Percentiles rank a stretch among this genome's conserved stretches.
Conservation (phyloP, 805 yeast species). For the Metschnikowia drakensbergensis region DNA sequence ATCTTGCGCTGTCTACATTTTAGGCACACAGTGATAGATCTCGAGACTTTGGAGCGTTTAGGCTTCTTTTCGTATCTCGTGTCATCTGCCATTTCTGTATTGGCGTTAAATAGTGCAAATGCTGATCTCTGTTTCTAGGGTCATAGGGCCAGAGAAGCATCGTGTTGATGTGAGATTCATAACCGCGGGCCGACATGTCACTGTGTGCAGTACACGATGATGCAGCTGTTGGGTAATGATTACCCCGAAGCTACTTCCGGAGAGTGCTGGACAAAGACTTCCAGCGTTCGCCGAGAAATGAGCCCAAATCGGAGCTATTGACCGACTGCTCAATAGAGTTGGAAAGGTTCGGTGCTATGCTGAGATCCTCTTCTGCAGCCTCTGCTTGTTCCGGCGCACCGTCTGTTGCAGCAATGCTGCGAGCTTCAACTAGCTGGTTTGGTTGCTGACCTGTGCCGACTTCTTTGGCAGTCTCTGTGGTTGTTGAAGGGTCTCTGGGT, state of each 20-base stretch:
- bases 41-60: not conserved
- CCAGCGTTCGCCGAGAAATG: slow-evolving; percentile 12
- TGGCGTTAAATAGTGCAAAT: not conserved
- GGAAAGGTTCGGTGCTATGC: not conserved
- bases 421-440: not conserved
- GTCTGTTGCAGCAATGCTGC: not conserved
- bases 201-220: not conserved
- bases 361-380: not conserved
- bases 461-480: not conserved
- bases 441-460: not conserved
- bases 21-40: slow-evolving; percentile 17
- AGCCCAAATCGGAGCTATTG: slow-evolving; percentile 13
- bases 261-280: slow-evolving; percentile 6
- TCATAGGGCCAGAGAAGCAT: not conserved
- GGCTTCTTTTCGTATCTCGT: not conserved
- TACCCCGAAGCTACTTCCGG: not conserved
- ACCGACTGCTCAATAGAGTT: slow-evolving; percentile 3
- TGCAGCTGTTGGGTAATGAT: no score
- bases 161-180: not conserved
- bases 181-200: not conserved
- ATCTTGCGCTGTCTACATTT: slow-evolving; percentile 15
- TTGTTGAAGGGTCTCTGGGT: slow-evolving; percentile 6
- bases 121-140: not conserved
- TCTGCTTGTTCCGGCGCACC: not conserved
- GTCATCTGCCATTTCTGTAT: not conserved